Conservation (phyloP, 202 grass and related monocot species). For the Saccharum hybrid region DNA sequence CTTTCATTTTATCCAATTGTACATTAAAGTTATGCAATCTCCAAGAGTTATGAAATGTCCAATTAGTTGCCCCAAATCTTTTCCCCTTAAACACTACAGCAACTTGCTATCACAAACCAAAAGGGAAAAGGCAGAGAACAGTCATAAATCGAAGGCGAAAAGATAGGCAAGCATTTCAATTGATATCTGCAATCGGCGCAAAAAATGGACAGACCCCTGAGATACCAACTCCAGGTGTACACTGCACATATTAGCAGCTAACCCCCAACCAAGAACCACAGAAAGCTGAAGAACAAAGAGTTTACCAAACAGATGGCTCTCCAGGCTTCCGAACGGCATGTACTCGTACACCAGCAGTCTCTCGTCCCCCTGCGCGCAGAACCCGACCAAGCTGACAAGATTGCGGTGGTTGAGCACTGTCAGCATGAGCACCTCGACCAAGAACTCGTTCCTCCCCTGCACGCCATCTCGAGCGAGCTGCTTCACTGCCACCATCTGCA, state of each 20-base stretch:
- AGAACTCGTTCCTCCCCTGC: constrained; percentile 88
- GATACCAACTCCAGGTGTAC: neutral
- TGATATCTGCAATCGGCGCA: neutral
- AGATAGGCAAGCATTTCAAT: constrained; percentile 11
- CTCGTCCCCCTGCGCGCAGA: constrained; percentile 88
- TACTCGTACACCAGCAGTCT: constrained; percentile 90
- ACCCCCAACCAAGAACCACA: constrained; percentile 22
- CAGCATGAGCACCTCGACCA: constrained; percentile 96
- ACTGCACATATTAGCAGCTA: constrained; percentile 13
- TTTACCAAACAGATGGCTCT: constrained; percentile 83
- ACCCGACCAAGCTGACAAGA: constrained; percentile 84
- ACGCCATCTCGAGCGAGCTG: constrained; percentile 76
- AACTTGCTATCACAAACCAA: neutral
- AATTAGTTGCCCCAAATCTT: constrained; percentile 3
- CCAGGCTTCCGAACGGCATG: constrained; percentile 94
- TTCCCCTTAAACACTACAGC: neutral
- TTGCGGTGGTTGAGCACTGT: constrained; percentile 75
- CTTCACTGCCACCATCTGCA: constrained; percentile 88
- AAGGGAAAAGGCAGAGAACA: constrained; percentile 16
- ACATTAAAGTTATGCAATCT: neutral
- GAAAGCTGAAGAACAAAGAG: neutral
- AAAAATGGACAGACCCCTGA: neutral
- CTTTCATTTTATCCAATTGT: neutral
- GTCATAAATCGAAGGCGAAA: neutral
- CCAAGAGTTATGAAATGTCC: neutral